phyloP scores from a whole-genome alignment of 1,284 basidiomycete genomes.

The Melampsora abietis-canadensis region DNA sequence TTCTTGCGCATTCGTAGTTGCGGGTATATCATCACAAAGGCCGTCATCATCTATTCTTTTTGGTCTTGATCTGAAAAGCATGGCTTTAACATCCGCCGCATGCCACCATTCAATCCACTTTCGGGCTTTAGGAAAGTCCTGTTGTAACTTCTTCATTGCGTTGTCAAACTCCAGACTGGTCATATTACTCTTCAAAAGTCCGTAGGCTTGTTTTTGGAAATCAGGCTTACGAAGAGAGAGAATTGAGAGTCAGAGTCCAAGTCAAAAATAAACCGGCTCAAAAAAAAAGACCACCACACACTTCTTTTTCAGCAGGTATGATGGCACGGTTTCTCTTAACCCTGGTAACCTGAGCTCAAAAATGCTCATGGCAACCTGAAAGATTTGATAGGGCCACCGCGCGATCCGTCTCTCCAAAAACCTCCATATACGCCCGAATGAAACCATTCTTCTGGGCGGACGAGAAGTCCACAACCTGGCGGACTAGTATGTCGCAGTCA shows the following conservation, averaged over 20 bases:
- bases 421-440: background rate
- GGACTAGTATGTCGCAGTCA: background rate
- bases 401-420: background rate
- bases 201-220: background rate
- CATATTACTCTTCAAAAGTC: no score
- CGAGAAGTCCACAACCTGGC: background rate
- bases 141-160: background rate
- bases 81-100: background rate
- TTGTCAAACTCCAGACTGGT: background rate
- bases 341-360: background rate
- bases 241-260: background rate
- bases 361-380: constrained; percentile 1
- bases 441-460: constrained; percentile 14
- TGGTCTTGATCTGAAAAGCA: background rate
- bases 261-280: background rate
- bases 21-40: background rate
- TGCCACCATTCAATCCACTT: constrained; percentile 18
- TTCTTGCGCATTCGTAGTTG: constrained; percentile 7
- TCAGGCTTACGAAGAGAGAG: background rate
- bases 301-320: background rate
- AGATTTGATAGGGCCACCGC: background rate
- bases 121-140: background rate
- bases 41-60: background rate
- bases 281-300: background rate
- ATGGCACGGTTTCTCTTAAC: background rate